These are phyloP conservation scores for Nymphaea colorata DNA, from an alignment of 164 flowering plant species.

Conservation along the genomic window DNA sequence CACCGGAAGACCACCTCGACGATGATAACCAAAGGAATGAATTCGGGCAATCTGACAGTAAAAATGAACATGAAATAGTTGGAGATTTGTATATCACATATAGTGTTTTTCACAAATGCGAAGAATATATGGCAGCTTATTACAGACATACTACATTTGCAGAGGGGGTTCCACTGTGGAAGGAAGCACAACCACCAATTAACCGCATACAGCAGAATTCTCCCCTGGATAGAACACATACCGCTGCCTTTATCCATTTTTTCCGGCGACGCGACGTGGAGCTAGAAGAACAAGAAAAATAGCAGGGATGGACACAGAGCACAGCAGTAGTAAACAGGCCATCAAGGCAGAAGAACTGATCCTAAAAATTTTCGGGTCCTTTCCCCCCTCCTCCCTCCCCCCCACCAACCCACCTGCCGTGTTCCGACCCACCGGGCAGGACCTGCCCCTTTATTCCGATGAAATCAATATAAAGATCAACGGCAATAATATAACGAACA, in stretches of 20 bases:
- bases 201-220: background rate
- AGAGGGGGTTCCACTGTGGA: conserved; percentile 1
- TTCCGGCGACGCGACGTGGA: background rate
- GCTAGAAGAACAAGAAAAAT: background rate
- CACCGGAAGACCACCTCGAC: no score
- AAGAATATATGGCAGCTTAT: background rate
- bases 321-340: background rate
- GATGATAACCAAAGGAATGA: no score
- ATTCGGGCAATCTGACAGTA: no score
- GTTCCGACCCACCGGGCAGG: conserved; percentile 4
- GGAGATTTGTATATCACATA: no score
- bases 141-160: background rate
- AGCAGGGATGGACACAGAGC: background rate
- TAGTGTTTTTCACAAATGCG: background rate
- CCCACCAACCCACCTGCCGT: background rate
- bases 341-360: no score
- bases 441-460: conserved; percentile 18
- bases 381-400: background rate
- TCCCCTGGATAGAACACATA: background rate
- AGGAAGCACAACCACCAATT: background rate
- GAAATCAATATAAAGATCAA: conserved; percentile 17
- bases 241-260: background rate
- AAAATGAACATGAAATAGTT: no score
- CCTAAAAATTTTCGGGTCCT: no score
- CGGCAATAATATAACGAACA: conserved; percentile 17